Evolutionary conservation across 2,329 filamentous ascomycete species (phyloP), one percentile per base, ranked within the genome.

Genomic region (Fusarium sp.): DNA sequence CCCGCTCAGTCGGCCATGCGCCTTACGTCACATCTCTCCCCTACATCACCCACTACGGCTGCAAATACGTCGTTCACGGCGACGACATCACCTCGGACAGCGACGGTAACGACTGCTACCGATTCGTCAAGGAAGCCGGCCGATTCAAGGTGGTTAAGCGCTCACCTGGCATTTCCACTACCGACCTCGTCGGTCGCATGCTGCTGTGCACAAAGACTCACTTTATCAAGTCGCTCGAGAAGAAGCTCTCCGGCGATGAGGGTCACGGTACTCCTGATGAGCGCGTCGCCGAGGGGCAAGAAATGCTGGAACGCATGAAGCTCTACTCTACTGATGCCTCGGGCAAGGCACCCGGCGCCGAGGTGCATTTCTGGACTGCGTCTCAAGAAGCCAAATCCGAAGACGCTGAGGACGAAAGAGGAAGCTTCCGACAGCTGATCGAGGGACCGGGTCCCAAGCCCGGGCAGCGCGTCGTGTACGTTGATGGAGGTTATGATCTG

Each of bases 141-240:
- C 88, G 96, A 42, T 99, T 99, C 87, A 94, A 96, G 81, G 93
- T 99, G 19, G 96, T 99, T 44, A 97, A 97, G 82, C 88, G 96
- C 67, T 98, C 96, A 3, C 96, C 96, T 0, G 94, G 93, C 61
- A 99, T 99, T 75, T 97, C 93, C 11, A 99, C 96, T 3, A 99
- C 96, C 5, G 96, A 99, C 76, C 86, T 99, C n/a, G 96, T 99
- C 24, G 96, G 96, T 20, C 90, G 96, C 73, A 99, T 99, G 96
- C 84, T 99, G 74, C 85, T 98, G 17, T 97, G 94, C 83, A 98
- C 95, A n/a, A 91, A 90, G 76, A 92, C 89, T 21, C 96, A 99
- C 80, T 97, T 97, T 76, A 95, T 98, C 77, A 91, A 89, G 73
- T 94, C 91, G 0, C 84, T 97, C 42, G 85, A 90, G 70, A 87